Evolutionary conservation across 2,329 filamentous ascomycete species (phyloP).

Genomic region (Verruconis gallopava): DNA sequence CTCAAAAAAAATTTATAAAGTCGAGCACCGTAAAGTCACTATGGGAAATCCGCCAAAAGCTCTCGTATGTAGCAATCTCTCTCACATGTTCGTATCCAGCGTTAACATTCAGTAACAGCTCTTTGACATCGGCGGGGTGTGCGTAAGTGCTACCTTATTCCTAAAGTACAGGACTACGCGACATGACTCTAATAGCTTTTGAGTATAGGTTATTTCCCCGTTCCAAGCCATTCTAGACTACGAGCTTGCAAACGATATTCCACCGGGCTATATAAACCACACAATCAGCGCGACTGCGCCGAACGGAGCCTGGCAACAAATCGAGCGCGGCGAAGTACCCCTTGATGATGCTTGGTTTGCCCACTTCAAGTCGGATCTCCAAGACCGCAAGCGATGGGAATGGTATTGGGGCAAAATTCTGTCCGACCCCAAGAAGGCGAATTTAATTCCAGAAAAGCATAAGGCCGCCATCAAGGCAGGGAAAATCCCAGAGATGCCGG

Average conservation of each 20-base stretch:
- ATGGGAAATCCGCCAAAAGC: conserved; percentile 5
- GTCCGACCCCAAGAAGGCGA: conserved; percentile 31
- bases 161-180: not conserved
- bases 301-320: conserved; percentile 71
- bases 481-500: conserved; percentile 49
- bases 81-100: not conserved
- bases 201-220: conserved; percentile 76
- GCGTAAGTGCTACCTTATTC: conserved; percentile 34
- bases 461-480: conserved; percentile 3
- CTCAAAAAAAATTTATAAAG: too few relatives aligned
- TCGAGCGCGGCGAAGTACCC: conserved; percentile 72
- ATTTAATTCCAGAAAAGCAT: conserved; percentile 13
- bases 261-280: conserved; percentile 81
- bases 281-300: conserved; percentile 70
- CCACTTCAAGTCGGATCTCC: conserved; percentile 63
- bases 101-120: conserved; percentile 27
- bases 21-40: too few relatives aligned
- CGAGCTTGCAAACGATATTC: conserved; percentile 62
- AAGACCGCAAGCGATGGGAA: conserved; percentile 53
- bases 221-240: conserved; percentile 91
- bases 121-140: conserved; percentile 94
- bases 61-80: conserved; percentile 2
- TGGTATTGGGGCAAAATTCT: conserved; percentile 36
- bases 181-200: not conserved
- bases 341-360: conserved; percentile 64